Conservation (phyloP, 2,329 filamentous ascomycete genomes). For the Eurotiales sp. region DNA sequence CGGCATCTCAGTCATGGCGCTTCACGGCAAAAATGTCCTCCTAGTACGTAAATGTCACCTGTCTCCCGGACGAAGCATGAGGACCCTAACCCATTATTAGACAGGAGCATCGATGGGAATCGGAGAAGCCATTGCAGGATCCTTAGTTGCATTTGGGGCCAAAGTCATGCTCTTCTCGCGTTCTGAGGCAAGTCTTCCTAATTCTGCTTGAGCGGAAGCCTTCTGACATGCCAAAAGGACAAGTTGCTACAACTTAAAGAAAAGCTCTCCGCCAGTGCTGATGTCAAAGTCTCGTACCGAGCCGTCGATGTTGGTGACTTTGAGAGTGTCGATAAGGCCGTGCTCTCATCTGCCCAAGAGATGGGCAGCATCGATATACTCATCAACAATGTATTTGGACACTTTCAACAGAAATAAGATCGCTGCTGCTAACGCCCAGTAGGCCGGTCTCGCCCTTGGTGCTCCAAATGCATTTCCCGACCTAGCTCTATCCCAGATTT, state of each 20-base stretch:
- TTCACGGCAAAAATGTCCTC: too few species aligned
- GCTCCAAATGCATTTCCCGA: conserved; percentile 43
- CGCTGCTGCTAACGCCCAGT: neutral
- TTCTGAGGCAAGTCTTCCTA: conserved; percentile 29
- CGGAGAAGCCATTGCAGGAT: conserved; percentile 41
- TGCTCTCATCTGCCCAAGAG: conserved; percentile 29
- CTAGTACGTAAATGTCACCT: too few species aligned
- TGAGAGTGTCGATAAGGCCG: neutral
- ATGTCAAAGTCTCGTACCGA: neutral
- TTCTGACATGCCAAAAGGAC: neutral
- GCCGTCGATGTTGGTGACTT: neutral
- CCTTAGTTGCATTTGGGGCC: conserved; percentile 36
- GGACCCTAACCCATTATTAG: too few species aligned
- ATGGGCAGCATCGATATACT: conserved; percentile 42
- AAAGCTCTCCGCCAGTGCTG: neutral
- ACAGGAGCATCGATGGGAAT: conserved; percentile 49
- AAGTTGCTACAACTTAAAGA: neutral
- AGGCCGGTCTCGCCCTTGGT: conserved; percentile 47
- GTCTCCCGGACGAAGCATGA: too few species aligned
- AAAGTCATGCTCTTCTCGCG: conserved; percentile 44
- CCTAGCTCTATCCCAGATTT: conserved; percentile 39
- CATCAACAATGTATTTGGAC: conserved; percentile 40
- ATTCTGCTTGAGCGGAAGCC: conserved; percentile 15
- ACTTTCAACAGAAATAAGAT: neutral
- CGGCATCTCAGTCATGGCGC: too few species aligned